phyloP scores from a whole-genome alignment of 2,329 filamentous ascomycete species.

The Dothistroma septosporum region DNA sequence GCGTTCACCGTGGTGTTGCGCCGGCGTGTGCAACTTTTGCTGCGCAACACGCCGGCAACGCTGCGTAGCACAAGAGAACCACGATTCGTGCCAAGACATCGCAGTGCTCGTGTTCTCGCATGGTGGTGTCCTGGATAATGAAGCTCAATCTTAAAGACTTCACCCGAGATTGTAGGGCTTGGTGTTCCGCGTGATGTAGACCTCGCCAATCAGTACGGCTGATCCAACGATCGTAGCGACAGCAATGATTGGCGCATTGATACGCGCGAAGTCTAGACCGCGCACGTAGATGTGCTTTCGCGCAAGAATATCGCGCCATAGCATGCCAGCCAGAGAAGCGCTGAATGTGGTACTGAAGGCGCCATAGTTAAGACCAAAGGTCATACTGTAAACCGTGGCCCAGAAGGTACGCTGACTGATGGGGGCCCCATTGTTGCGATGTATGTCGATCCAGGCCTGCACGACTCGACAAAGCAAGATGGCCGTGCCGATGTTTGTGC shows the following conservation, averaged over 20 bases:
- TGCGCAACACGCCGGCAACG: too few relatives aligned
- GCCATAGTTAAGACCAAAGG: constrained; percentile 69
- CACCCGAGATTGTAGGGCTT: constrained; percentile 33
- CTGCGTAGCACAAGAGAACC: background rate
- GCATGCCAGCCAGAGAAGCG: constrained; percentile 64
- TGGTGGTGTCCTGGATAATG: background rate
- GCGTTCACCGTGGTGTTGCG: too few relatives aligned
- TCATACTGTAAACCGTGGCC: constrained; percentile 72
- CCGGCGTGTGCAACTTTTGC: too few relatives aligned
- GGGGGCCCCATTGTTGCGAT: constrained; percentile 41
- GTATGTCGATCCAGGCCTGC: constrained; percentile 63
- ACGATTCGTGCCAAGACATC: background rate
- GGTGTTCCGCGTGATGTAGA: constrained; percentile 55
- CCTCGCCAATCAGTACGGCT: constrained; percentile 57
- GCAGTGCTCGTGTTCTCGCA: background rate
- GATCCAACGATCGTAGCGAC: constrained; percentile 64
- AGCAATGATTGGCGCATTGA: constrained; percentile 67
- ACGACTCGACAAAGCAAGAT: constrained; percentile 68
- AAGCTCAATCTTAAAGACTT: background rate
- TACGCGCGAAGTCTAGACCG: constrained; percentile 61
- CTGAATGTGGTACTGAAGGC: constrained; percentile 70
- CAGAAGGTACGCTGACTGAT: constrained; percentile 66
- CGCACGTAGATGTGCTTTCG: constrained; percentile 65
- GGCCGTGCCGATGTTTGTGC: constrained; percentile 72
- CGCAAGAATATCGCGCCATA: constrained; percentile 67